Evolutionary conservation across 495 filamentous ascomycete genomes (phyloP).

Genomic region (Cladorrhinum samala): DNA sequence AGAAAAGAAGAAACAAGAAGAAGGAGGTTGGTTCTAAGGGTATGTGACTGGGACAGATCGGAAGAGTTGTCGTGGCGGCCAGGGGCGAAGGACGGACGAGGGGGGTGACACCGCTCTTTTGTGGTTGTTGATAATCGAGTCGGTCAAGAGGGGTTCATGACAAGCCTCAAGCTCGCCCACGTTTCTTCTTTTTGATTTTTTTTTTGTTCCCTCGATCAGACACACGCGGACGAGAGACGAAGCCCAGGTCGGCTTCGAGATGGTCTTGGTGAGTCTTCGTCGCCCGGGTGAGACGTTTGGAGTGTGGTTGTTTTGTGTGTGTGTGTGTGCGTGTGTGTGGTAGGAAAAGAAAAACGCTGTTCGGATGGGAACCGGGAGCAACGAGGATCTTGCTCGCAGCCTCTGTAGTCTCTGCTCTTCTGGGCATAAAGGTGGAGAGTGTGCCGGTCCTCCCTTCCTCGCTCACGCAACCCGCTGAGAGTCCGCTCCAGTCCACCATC

Average conservation of each 20-base stretch:
- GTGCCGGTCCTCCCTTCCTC: conserved; percentile 9
- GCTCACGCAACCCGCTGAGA: conserved; percentile 17
- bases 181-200: background rate
- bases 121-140: conserved; percentile 16
- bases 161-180: conserved; percentile 14
- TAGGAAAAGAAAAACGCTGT: conserved; percentile 3
- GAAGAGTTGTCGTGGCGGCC: conserved; percentile 25
- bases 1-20: conserved; percentile 15
- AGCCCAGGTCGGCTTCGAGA: background rate
- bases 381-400: conserved; percentile 1
- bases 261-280: conserved; percentile 4
- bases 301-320: background rate
- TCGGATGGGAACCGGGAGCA: background rate
- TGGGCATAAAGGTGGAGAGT: background rate
- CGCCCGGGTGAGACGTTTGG: conserved; percentile 4
- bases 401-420: background rate
- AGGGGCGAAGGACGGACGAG: conserved; percentile 12
- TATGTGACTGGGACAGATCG: conserved; percentile 26
- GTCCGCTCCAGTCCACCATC: conserved; percentile 6
- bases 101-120: conserved; percentile 36
- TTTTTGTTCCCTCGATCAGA: background rate
- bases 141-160: conserved; percentile 33
- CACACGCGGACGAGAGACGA: conserved; percentile 15
- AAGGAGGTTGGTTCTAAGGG: conserved; percentile 12
- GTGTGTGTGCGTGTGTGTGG: too few relatives aligned